Conservation (phyloP, 805 yeast genomes). For the Vanderwaltozyma verrucispora region DNA sequence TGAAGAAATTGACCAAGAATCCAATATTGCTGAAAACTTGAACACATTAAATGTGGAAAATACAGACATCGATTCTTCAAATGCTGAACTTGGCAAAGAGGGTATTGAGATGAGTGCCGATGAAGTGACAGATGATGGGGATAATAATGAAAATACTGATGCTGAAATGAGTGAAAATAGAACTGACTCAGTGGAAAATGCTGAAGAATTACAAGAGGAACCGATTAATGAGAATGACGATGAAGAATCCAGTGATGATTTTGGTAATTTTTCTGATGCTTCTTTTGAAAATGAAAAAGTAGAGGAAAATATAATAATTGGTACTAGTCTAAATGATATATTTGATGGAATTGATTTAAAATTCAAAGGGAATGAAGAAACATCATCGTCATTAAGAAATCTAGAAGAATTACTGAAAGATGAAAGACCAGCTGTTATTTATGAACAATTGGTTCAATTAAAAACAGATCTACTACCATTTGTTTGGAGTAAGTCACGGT, state of each 20-base stretch:
- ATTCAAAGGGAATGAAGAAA: background rate
- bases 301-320: constrained; percentile 1
- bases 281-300: constrained; percentile 13
- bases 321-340: constrained; percentile 2
- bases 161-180: background rate
- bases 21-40: too few relatives aligned
- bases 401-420: constrained; percentile 14
- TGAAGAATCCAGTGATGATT: constrained; percentile 20
- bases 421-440: constrained; percentile 24
- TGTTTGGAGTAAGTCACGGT: constrained; percentile 21
- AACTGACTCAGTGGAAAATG: background rate
- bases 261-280: constrained; percentile 29
- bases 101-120: too few relatives aligned
- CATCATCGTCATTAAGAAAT: background rate
- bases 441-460: constrained; percentile 22
- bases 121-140: too few relatives aligned
- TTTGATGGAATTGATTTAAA: constrained; percentile 1
- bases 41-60: too few relatives aligned
- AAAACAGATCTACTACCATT: constrained; percentile 16
- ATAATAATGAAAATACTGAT: too few relatives aligned
- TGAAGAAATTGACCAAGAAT: too few relatives aligned
- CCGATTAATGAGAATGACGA: background rate
- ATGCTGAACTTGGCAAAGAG: too few relatives aligned
- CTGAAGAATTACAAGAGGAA: too few relatives aligned
- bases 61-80: too few relatives aligned